Evolutionary conservation across 371 early-diverging fungal species (phyloP), one percentile per base, ranked within the genome.

Genomic region (Lichtheimia corymbifera): DNA sequence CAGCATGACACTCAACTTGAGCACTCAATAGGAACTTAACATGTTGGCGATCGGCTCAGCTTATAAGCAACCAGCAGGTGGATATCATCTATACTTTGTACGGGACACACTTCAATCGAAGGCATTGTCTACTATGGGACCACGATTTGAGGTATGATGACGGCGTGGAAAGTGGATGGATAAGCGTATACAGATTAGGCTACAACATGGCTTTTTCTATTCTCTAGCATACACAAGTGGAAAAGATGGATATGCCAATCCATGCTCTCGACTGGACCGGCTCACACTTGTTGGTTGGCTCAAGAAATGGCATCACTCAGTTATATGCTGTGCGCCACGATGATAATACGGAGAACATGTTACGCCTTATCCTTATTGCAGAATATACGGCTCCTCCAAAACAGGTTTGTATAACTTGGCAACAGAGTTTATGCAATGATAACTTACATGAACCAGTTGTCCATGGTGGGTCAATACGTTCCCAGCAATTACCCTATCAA

Each of bases 211-310:
- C 11, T 41, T 17, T 43, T 44, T 12, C 14, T 20, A 0, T 17
- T 51, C 42, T 40, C 35, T 25, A 44, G 35, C 50, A 25, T 56
- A 47, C 41, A 57, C 66, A 70, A 53, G 61, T 51, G 24, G 68
- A 73, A 53, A 20, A 40, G 5, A 15, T 77, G 15, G 55, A 62
- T 30, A 43, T 30, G 0, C 77, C 74, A 3, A 62, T 77, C 12
- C 54, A 73, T 53, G 71, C 74, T 4, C 55, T 77, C 3, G 77
- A 77, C 27, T 77, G 72, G 70, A 59, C 66, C 13, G 64, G 65
- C 3, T 45, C 70, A 4, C 65, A 66, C 40, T 15, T 77, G 5
- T 47, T 77, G 11, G 66, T 73, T 12, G 74, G 77, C 0, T 65
- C 66, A 0, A 59, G 64, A 3, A 35, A 61, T 42, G 65, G 68